These are phyloP conservation scores for Cystofilobasidium bisporidii DNA, from an alignment of 768 basidiomycete species.

Conservation along the genomic window DNA sequence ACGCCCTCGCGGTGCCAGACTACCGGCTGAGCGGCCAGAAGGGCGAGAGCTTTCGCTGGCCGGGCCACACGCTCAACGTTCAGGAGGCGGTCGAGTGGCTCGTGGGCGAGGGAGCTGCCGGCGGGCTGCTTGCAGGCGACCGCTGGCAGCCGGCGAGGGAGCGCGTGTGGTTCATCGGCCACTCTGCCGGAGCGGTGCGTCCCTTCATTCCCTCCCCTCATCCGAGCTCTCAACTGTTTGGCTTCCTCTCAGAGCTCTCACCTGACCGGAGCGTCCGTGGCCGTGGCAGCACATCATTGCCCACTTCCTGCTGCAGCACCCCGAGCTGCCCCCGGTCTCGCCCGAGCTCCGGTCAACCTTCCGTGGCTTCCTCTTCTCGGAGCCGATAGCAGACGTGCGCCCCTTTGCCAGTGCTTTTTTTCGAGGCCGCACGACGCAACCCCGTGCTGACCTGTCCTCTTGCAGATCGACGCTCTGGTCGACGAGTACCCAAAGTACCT, in stretches of 20 bases:
- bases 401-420: neutral
- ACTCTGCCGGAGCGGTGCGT: slow-evolving; percentile 29
- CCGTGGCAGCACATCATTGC: slow-evolving; percentile 20
- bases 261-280: neutral
- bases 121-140: slow-evolving; percentile 13
- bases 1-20: slow-evolving; percentile 19
- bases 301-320: slow-evolving; percentile 23
- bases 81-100: slow-evolving; percentile 20
- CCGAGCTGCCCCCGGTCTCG: slow-evolving; percentile 6
- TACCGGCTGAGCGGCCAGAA: slow-evolving; percentile 21
- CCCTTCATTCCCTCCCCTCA: too few relatives aligned
- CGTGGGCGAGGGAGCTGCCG: slow-evolving; percentile 5
- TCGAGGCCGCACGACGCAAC: neutral
- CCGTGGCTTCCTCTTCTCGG: slow-evolving; percentile 24
- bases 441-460: neutral
- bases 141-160: neutral
- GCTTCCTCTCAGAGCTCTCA: neutral
- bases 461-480: slow-evolving; percentile 22
- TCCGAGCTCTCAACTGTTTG: neutral
- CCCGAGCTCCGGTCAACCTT: neutral
- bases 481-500: slow-evolving; percentile 20
- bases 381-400: slow-evolving; percentile 21
- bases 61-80: slow-evolving; percentile 10
- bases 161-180: slow-evolving; percentile 24
- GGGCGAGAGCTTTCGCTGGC: slow-evolving; percentile 1